Conservation (phyloP, 805 yeast genomes). For the Hanseniaspora hatyaiensis region DNA sequence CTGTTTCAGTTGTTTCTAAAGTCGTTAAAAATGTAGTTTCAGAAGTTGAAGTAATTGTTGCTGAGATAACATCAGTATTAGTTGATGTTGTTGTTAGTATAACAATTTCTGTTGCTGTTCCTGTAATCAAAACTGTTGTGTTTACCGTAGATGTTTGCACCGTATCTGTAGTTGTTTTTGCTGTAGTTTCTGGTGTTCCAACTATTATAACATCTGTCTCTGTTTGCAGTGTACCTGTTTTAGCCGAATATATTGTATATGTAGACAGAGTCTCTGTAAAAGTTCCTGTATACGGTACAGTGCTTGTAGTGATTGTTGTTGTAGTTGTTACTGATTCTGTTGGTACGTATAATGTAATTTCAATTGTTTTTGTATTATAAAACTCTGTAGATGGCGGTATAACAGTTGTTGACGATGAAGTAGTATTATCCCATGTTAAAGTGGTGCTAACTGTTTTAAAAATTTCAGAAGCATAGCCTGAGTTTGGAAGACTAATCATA, state of each 20-base stretch:
- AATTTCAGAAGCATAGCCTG: constrained; percentile 12
- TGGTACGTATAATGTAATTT: constrained; percentile 13
- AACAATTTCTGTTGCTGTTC: no score
- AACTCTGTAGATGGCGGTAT: constrained; percentile 13
- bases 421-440: constrained; percentile 10
- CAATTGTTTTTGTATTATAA: constrained; percentile 5
- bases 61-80: not conserved
- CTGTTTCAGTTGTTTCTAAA: no score
- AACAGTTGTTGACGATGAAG: constrained; percentile 2
- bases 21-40: no score
- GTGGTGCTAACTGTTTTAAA: constrained; percentile 16
- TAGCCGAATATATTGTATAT: constrained; percentile 19
- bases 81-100: constrained; percentile 7
- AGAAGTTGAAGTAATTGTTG: constrained; percentile 5
- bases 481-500: constrained; percentile 15
- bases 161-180: no score
- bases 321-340: not conserved
- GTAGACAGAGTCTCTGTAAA: constrained; percentile 18
- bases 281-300: constrained; percentile 19
- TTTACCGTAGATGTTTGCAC: no score
- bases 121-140: no score
- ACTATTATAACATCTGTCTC: not conserved
- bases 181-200: constrained; percentile 5
- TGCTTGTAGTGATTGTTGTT: constrained; percentile 19
- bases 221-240: constrained; percentile 18